A percentile compares a stretch with the other conserved stretches of the same genome.
Conservation (phyloP, 176 grass and related monocot species). For the Musa acuminata region DNA sequence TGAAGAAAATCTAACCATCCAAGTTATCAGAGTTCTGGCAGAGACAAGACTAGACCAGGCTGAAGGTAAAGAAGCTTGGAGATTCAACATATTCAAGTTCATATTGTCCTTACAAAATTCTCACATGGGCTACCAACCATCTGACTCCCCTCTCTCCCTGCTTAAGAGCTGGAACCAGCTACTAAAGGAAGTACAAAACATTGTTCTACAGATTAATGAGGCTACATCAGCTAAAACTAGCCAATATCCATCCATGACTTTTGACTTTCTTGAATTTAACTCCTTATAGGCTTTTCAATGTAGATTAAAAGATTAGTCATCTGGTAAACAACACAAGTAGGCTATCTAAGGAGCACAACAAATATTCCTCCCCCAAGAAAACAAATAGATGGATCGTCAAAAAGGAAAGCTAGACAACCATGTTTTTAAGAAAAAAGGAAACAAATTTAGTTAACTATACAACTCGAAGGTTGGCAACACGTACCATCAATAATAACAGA, state of each 20-base stretch:
- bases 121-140: not conserved
- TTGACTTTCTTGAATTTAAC: not conserved
- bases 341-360: not conserved
- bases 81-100: not conserved
- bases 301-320: not conserved
- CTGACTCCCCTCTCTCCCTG: not conserved
- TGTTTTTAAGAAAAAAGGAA: not conserved
- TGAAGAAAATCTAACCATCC: not conserved
- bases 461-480: not conserved
- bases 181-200: not conserved
- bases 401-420: not conserved
- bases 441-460: not conserved
- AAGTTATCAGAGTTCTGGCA: not conserved
- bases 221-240: not conserved
- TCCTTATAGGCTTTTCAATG: not conserved
- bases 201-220: not conserved
- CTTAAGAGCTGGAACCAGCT: not conserved
- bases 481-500: slow-evolving; percentile 87
- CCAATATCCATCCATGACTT: not conserved
- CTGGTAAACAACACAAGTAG: not conserved
- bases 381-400: not conserved
- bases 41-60: not conserved
- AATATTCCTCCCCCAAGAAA: not conserved
- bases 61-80: not conserved
- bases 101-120: not conserved